Percentiles rank a stretch among this genome's conserved stretches.
phyloP scores from a whole-genome alignment of 192 early-diverging fungal genomes.

The Mortierella alpina region DNA sequence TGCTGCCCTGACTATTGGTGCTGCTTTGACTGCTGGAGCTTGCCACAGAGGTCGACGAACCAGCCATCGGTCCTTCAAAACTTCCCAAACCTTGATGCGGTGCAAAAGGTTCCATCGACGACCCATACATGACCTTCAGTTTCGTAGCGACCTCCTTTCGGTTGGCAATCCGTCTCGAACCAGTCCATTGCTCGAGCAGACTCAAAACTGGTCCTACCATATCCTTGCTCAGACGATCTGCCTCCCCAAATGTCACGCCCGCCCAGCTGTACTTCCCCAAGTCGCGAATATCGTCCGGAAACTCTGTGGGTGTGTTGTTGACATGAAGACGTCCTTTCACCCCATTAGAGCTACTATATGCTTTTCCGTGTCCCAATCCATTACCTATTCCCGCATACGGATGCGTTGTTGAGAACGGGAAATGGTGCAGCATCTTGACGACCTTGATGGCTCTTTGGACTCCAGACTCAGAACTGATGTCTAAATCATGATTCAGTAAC shows the following conservation, averaged over 20 bases:
- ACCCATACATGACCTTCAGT: conserved; percentile 49
- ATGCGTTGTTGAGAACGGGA: not conserved
- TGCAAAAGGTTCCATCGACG: conserved; percentile 22
- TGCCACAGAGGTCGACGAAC: conserved; percentile 14
- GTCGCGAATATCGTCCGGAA: conserved; percentile 30
- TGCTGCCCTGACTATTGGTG: conserved; percentile 11
- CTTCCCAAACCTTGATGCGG: not conserved
- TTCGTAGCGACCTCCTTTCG: conserved; percentile 46
- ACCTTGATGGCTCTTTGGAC: conserved; percentile 45
- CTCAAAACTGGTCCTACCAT: conserved; percentile 40
- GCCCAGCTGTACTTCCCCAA: conserved; percentile 53
- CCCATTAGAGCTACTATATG: not conserved
- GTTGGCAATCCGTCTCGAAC: conserved; percentile 17
- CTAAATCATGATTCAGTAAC: conserved; percentile 44
- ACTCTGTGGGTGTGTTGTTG: not conserved
- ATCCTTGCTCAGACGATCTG: conserved; percentile 40
- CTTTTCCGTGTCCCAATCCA: conserved; percentile 5
- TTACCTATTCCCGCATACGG: not conserved
- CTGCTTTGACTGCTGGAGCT: conserved; percentile 38
- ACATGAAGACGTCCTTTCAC: not conserved
- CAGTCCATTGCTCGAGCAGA: conserved; percentile 40
- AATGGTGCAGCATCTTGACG: conserved; percentile 37
- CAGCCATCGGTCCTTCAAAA: not conserved
- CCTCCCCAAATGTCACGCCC: conserved; percentile 40
- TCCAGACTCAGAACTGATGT: conserved; percentile 34